Base-by-base conservation (phyloP, 441 rosid species). In the Arabidopsis hybrid region DNA sequence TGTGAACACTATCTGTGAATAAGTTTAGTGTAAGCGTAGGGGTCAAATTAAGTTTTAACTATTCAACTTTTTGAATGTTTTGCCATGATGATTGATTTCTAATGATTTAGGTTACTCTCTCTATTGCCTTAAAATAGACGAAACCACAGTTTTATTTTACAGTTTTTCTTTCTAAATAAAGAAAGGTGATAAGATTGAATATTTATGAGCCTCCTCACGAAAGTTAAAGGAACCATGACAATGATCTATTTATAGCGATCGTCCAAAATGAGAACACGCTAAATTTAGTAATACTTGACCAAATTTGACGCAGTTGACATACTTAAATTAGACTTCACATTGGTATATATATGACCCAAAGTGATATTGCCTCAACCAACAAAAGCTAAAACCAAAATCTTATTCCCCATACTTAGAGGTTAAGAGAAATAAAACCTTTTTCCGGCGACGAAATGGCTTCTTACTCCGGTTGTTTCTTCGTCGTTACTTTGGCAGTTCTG, bases 361-460 rank as follows among this genome's bases (percentile, higher is more conserved):
- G 21, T 56, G 21, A 21, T 38, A 11, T 26, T 32, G 32, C 3
- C 21, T 45, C 9, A 63, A 64, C 16, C 11, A 57, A 34, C 49
- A 43, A 60, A 60, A 61, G 79, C 40, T 11, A 61, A 68, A 67
- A 68, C 38, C 64, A 45, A 75, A 75, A 52, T 60, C 58, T 18
- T 42, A 43, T n/a, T 16, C n/a, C 35, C 55, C 11, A 40, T 5
- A n/a, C 55, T 59, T 52, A 35, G 64, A 34, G 73, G 70, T 45
- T 6, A 6, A 43, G 69, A 68, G 64, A 62, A 56, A 64, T 12
- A 63, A 46, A 38, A n/a, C 6, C 11, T 35, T 16, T 39, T 55
- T 21, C 64, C 64, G 74, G 12, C 42, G 61, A 63, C 49, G 63
- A 63, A 69, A 71, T 76, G 80, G 62, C 72, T 70, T 58, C 35